These are phyloP conservation scores for Leccinellum albellum DNA, from an alignment of 768 basidiomycete genomes.

Conservation along the genomic window DNA sequence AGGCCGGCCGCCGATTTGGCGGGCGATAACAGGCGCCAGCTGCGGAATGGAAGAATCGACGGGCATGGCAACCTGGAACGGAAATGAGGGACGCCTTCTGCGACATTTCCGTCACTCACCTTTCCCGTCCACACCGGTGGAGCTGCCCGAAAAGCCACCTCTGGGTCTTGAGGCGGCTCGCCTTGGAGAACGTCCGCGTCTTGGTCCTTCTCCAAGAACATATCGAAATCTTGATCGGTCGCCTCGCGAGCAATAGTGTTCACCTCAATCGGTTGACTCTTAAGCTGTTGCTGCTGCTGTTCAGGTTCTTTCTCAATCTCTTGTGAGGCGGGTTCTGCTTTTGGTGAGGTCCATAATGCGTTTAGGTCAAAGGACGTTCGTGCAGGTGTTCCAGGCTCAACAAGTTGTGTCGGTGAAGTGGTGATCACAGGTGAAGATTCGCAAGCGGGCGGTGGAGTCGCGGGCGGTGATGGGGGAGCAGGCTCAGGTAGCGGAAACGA, in stretches of 20 bases:
- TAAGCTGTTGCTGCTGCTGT: slow-evolving; percentile 29
- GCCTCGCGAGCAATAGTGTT: slow-evolving; percentile 39
- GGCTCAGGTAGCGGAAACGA: slow-evolving; percentile 13
- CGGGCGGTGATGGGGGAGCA: slow-evolving; percentile 33
- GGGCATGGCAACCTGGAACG: slow-evolving; percentile 70
- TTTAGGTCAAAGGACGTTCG: slow-evolving; percentile 68
- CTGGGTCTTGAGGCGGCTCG: slow-evolving; percentile 36
- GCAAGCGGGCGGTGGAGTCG: slow-evolving; percentile 47
- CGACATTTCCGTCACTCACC: slow-evolving; percentile 38
- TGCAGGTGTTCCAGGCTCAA: slow-evolving; percentile 42
- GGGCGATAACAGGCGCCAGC: slow-evolving; percentile 62
- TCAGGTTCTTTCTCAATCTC: slow-evolving; percentile 24
- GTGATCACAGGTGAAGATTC: slow-evolving; percentile 24
- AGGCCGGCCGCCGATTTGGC: slow-evolving; percentile 74
- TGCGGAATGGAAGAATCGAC: slow-evolving; percentile 67
- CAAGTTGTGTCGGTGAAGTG: slow-evolving; percentile 17
- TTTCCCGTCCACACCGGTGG: slow-evolving; percentile 73
- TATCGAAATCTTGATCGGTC: slow-evolving; percentile 82
- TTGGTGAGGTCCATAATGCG: slow-evolving; percentile 64
- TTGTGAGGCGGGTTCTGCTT: slow-evolving; percentile 22
- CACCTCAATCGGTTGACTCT: slow-evolving; percentile 45
- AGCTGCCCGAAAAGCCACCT: slow-evolving; percentile 50
- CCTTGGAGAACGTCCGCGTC: slow-evolving; percentile 29
- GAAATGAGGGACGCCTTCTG: slow-evolving; percentile 10
- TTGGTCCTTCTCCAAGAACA: slow-evolving; percentile 68